Evolutionary conservation across 768 basidiomycete genomes (phyloP).

Genomic region (Leccinum olivaceopallidum): DNA sequence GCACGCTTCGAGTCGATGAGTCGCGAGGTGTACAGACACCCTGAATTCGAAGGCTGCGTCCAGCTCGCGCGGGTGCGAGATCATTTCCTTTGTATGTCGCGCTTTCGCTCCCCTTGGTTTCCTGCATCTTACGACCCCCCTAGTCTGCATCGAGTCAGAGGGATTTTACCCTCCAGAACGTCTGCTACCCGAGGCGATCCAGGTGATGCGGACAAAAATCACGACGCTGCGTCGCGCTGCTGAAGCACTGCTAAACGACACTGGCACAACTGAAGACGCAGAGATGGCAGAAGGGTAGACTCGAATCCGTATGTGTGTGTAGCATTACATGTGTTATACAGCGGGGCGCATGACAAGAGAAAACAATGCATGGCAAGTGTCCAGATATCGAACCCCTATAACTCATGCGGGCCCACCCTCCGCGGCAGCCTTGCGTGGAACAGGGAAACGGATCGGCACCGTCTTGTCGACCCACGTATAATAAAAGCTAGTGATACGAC

Average conservation of each 20-base stretch:
- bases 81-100: slow-evolving; percentile 83
- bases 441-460: slow-evolving; percentile 35
- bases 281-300: slow-evolving; percentile 49
- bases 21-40: slow-evolving; percentile 88
- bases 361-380: background rate
- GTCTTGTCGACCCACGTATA: slow-evolving; percentile 33
- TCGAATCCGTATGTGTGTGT: background rate
- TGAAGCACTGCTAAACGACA: slow-evolving; percentile 51
- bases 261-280: slow-evolving; percentile 46
- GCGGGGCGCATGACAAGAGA: background rate
- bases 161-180: slow-evolving; percentile 86
- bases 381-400: background rate
- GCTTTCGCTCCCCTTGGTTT: background rate
- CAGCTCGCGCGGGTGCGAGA: slow-evolving; percentile 85
- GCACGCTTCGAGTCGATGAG: slow-evolving; percentile 88
- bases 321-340: slow-evolving; percentile 10
- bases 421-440: slow-evolving; percentile 11
- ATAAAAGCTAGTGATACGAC: slow-evolving; percentile 38
- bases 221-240: slow-evolving; percentile 56
- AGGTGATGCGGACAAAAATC: slow-evolving; percentile 83
- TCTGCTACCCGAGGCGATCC: slow-evolving; percentile 75
- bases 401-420: background rate
- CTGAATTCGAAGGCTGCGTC: slow-evolving; percentile 84
- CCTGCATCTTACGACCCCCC: slow-evolving; percentile 28
- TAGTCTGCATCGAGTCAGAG: slow-evolving; percentile 87